Conservation (phyloP, 1,284 basidiomycete genomes). For the Ustilago xerochloae region DNA sequence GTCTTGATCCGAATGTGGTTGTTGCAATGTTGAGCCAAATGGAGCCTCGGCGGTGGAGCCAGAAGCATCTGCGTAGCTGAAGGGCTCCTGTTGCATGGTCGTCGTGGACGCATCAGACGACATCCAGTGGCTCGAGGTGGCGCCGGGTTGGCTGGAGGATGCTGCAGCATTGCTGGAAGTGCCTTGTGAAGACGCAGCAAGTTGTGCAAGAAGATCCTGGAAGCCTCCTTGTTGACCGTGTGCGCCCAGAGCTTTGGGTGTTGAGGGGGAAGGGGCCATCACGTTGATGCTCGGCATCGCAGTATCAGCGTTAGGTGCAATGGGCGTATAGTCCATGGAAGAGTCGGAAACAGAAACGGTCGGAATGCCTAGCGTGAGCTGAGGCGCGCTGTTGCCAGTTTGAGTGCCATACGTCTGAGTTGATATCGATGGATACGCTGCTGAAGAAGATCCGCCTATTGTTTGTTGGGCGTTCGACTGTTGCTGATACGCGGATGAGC, state of each 20-base stretch:
- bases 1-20: conserved; percentile 7
- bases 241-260: conserved; percentile 23
- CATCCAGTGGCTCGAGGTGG: conserved; percentile 18
- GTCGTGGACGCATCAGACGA: conserved; percentile 6
- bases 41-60: conserved; percentile 5
- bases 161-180: not conserved
- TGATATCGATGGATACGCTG: conserved; percentile 7
- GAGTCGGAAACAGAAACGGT: conserved; percentile 38
- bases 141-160: conserved; percentile 2
- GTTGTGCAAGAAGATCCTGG: conserved; percentile 44
- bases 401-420: conserved; percentile 1
- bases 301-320: conserved; percentile 12
- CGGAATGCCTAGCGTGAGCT: conserved; percentile 41
- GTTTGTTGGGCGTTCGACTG: conserved; percentile 1
- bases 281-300: conserved; percentile 52
- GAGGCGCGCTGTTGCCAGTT: conserved; percentile 11
- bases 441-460: not conserved
- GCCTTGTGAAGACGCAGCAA: conserved; percentile 25
- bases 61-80: conserved; percentile 23
- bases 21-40: conserved; percentile 1
- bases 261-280: conserved; percentile 50
- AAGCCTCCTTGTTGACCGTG: conserved; percentile 34
- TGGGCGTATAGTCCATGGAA: conserved; percentile 34
- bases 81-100: conserved; percentile 19
- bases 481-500: conserved; percentile 15